Conservation (phyloP, 208 protist genomes). For the Zelonia costaricensis region DNA sequence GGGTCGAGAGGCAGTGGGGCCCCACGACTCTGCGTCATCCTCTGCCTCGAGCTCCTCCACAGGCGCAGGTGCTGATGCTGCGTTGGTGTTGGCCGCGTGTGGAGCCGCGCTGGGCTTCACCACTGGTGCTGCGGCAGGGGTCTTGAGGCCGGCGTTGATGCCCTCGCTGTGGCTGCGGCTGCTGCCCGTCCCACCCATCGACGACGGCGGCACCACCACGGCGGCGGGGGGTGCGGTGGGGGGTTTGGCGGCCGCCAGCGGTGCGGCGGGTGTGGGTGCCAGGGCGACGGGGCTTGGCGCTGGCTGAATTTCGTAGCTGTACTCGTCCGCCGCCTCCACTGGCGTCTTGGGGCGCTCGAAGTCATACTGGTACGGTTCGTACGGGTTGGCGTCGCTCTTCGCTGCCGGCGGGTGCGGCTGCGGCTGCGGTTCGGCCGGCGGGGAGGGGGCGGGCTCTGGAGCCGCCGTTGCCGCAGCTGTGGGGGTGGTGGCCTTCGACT, state of each 20-base stretch:
- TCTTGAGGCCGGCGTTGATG: not conserved
- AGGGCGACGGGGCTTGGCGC: not conserved
- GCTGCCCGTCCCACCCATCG: not conserved
- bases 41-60: too few species aligned
- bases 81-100: not conserved
- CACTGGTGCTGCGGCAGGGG: not conserved
- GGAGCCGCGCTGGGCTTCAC: not conserved
- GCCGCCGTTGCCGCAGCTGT: too few species aligned
- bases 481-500: too few species aligned
- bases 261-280: not conserved
- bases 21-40: too few species aligned
- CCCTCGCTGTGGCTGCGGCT: constrained; percentile 16
- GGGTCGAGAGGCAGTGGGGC: too few species aligned
- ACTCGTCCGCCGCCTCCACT: not conserved
- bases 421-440: not conserved
- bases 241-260: not conserved
- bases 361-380: not conserved
- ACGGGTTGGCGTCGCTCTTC: not conserved
- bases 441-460: constrained; percentile 1
- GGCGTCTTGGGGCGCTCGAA: not conserved
- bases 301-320: not conserved
- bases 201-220: constrained; percentile 14
- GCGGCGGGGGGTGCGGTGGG: constrained; percentile 1
- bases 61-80: too few species aligned
- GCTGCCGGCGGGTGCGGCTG: not conserved